Evolutionary conservation across 2,329 filamentous ascomycete species (phyloP).

Genomic region (Pseudocercospora eumusae): DNA sequence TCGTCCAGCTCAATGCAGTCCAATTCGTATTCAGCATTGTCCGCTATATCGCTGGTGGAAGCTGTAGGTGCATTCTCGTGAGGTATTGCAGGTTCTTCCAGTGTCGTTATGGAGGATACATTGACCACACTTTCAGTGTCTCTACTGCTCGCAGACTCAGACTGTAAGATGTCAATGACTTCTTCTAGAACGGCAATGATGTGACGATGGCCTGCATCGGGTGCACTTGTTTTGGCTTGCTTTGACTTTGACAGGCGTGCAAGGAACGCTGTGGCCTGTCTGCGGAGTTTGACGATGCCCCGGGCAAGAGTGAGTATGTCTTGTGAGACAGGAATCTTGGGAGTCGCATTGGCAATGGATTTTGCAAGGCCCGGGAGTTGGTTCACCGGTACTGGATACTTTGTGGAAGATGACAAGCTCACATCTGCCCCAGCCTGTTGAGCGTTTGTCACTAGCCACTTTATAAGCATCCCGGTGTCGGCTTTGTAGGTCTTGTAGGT

Average conservation of each 20-base stretch:
- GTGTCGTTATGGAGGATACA: too few relatives aligned
- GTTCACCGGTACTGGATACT: too few relatives aligned
- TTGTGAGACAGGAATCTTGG: slow-evolving; percentile 11
- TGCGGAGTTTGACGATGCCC: slow-evolving; percentile 1
- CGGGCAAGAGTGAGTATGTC: slow-evolving; percentile 1
- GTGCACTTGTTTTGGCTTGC: too few relatives aligned
- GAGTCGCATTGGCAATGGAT: slow-evolving; percentile 10
- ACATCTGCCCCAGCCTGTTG: slow-evolving; percentile 8
- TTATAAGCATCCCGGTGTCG: slow-evolving; percentile 14
- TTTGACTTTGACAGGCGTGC: not conserved
- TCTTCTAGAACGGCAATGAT: slow-evolving; percentile 11
- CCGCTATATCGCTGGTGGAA: too few relatives aligned
- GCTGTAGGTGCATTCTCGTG: too few relatives aligned
- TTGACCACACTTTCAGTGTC: too few relatives aligned
- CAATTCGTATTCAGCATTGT: too few relatives aligned
- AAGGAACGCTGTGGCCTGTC: not conserved
- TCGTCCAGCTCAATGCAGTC: too few relatives aligned
- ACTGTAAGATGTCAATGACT: slow-evolving; percentile 5
- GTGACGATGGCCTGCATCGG: slow-evolving; percentile 8
- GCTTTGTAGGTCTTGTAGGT: slow-evolving; percentile 16
- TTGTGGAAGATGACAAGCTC: too few relatives aligned
- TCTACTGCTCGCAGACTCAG: too few relatives aligned
- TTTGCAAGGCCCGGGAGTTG: not conserved
- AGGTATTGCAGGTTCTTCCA: too few relatives aligned
- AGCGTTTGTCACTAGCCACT: slow-evolving; percentile 22